phyloP scores from a whole-genome alignment of 495 filamentous ascomycete species.

The Penicillium flavigenum region DNA sequence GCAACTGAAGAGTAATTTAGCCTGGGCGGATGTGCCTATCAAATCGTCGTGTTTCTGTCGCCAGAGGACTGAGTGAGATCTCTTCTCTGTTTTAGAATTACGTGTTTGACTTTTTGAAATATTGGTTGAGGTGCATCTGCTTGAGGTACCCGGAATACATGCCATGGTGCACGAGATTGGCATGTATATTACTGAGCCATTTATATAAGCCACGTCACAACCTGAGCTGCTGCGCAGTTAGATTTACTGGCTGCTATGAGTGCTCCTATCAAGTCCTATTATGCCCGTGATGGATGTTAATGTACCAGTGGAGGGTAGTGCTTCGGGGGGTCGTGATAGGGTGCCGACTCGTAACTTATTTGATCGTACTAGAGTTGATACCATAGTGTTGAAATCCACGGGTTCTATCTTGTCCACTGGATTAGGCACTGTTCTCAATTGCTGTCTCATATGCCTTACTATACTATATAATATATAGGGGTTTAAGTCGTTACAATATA shows the following conservation, averaged over 20 bases:
- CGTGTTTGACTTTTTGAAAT: neutral
- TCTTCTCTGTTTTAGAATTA: neutral
- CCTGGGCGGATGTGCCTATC: constrained; percentile 59
- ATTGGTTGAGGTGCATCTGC: neutral
- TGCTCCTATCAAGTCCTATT: neutral
- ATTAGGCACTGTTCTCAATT: neutral
- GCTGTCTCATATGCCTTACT: neutral
- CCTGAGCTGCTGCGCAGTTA: neutral
- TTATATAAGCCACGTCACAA: neutral
- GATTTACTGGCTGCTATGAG: neutral
- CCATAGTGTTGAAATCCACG: neutral
- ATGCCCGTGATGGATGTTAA: neutral
- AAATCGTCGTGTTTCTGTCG: constrained; percentile 64
- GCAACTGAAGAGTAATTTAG: constrained; percentile 50
- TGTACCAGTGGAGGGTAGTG: neutral
- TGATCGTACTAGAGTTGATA: no score
- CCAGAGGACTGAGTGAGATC: neutral
- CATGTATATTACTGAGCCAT: no score
- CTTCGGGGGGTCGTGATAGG: neutral
- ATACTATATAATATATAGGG: neutral
- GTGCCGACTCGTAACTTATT: neutral
- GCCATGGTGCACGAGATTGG: neutral
- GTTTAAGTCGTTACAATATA: neutral
- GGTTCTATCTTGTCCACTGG: neutral
- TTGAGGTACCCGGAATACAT: neutral